Evolutionary conservation across 176 grass and related monocot species (phyloP).

Genomic region (Phragmites australis): DNA sequence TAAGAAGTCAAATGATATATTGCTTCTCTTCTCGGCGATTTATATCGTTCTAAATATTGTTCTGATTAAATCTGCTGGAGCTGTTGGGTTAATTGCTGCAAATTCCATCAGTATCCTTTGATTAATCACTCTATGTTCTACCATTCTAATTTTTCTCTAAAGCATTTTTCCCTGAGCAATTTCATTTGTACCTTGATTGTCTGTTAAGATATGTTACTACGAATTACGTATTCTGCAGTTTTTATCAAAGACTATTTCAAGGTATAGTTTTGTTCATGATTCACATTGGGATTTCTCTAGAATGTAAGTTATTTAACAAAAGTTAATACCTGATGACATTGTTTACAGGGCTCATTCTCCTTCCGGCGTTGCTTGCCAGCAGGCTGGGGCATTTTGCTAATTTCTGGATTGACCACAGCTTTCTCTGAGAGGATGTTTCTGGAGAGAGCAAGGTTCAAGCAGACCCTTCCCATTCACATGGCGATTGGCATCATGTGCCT

Average conservation of each 20-base stretch:
- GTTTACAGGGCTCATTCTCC: conserved; percentile 65
- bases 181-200: conserved; percentile 55
- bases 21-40: conserved; percentile 88
- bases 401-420: conserved; percentile 62
- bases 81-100: conserved; percentile 86
- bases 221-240: conserved; percentile 71
- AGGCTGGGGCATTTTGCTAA: conserved; percentile 74
- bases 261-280: conserved; percentile 48
- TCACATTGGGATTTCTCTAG: neutral
- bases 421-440: conserved; percentile 81
- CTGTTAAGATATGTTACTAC: conserved; percentile 78
- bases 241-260: conserved; percentile 94
- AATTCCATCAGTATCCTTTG: conserved; percentile 96
- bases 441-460: conserved; percentile 63
- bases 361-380: conserved; percentile 71
- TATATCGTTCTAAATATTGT: conserved; percentile 75
- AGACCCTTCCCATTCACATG: conserved; percentile 80
- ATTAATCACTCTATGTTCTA: conserved; percentile 14
- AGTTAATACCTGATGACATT: neutral
- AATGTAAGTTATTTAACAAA: neutral
- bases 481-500: conserved; percentile 71
- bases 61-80: conserved; percentile 75
- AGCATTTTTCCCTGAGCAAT: neutral
- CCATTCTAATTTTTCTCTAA: conserved; percentile 17
- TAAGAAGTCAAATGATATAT: conserved; percentile 80